These are phyloP conservation scores for Blastobotrys malaysiensis DNA, from an alignment of 1,139 yeast species.

Conservation along the genomic window DNA sequence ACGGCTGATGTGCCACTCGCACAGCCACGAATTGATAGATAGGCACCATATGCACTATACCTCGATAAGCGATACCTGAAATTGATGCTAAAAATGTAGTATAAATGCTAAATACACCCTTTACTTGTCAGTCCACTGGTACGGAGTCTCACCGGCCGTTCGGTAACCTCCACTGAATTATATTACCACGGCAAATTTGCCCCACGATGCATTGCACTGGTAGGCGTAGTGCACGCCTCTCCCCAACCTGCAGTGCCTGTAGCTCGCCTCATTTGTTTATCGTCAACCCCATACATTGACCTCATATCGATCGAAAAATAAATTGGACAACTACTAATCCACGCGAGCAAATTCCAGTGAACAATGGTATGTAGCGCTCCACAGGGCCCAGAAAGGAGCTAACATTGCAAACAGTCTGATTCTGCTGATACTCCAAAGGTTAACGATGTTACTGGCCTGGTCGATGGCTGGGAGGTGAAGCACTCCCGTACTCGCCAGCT, in stretches of 20 bases:
- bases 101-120: background rate
- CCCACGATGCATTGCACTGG: background rate
- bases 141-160: too few species aligned
- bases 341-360: too few species aligned
- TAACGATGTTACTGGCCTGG: conserved; percentile 59
- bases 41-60: too few species aligned
- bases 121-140: too few species aligned
- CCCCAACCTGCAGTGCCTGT: background rate
- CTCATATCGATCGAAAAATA: background rate
- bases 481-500: conserved; percentile 76
- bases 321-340: background rate
- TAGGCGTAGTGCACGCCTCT: too few species aligned
- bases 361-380: background rate
- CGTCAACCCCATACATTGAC: background rate
- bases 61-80: too few species aligned
- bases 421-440: conserved; percentile 6
- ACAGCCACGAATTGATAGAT: too few species aligned
- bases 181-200: background rate
- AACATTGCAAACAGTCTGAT: background rate
- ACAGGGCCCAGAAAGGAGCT: background rate
- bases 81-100: background rate
- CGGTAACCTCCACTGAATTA: background rate
- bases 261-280: background rate
- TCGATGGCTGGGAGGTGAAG: conserved; percentile 77
- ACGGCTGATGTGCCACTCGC: too few species aligned